Conservation (phyloP, 352 stramenopile species). For the Sclerospora graminicola region DNA sequence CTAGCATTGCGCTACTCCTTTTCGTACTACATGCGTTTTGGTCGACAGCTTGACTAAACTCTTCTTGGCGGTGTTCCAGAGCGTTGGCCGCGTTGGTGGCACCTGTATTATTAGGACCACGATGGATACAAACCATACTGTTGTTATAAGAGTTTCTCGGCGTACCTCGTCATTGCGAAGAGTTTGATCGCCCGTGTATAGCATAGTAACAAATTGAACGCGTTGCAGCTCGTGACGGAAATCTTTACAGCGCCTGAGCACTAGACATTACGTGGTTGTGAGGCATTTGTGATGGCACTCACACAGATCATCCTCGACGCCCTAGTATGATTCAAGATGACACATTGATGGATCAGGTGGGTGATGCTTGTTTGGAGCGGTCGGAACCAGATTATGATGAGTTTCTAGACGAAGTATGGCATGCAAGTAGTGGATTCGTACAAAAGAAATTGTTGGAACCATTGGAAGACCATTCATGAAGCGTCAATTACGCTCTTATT, state of each 20-base stretch:
- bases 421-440: conserved; percentile 34
- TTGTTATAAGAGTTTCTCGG: conserved; percentile 50
- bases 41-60: too few species aligned
- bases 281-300: conserved; percentile 27
- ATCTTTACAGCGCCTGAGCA: conserved; percentile 20
- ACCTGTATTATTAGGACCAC: conserved; percentile 40
- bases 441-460: conserved; percentile 40
- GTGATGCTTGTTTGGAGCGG: conserved; percentile 17
- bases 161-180: conserved; percentile 34
- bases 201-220: conserved; percentile 31
- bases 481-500: conserved; percentile 39
- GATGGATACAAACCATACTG: conserved; percentile 34
- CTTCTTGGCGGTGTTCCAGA: too few species aligned
- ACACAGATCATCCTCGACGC: conserved; percentile 27
- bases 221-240: conserved; percentile 30
- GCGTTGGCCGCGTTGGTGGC: too few species aligned
- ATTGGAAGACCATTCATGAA: conserved; percentile 58
- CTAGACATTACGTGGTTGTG: conserved; percentile 21
- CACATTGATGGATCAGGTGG: conserved; percentile 26
- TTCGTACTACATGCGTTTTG: too few species aligned
- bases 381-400: conserved; percentile 43
- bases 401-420: conserved; percentile 48
- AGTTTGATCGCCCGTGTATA: conserved; percentile 29
- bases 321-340: conserved; percentile 39
- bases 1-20: too few species aligned